Conservation (phyloP, 2,329 filamentous ascomycete species). For the Fusarium nodosum region DNA sequence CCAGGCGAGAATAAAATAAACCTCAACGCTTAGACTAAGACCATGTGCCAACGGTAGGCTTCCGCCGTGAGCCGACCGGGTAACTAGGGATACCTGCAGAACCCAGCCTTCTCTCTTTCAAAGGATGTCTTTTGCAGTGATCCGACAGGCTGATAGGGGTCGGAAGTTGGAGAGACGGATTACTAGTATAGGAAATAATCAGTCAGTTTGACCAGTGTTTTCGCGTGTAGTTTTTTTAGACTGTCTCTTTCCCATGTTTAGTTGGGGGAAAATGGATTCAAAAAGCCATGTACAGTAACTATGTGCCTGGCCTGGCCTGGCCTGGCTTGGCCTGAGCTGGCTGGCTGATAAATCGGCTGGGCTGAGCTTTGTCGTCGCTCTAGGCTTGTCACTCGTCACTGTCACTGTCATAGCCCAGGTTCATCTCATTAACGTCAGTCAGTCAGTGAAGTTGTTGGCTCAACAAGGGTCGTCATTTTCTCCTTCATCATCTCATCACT, state of each 20-base stretch:
- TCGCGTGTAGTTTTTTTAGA: slow-evolving; percentile 23
- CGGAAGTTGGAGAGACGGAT: slow-evolving; percentile 13
- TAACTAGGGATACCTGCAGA: slow-evolving; percentile 25
- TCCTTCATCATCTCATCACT: slow-evolving; percentile 40
- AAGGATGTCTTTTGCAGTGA: slow-evolving; percentile 24
- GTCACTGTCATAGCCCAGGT: slow-evolving; percentile 38
- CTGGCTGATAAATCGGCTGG: slow-evolving; percentile 51
- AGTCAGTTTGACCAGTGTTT: slow-evolving; percentile 24
- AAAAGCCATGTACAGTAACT: background rate
- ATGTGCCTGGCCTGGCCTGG: background rate
- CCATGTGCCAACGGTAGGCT: slow-evolving; percentile 31
- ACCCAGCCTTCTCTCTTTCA: slow-evolving; percentile 40
- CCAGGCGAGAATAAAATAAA: slow-evolving; percentile 9
- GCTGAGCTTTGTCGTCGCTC: slow-evolving; percentile 16
- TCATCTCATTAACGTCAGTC: slow-evolving; percentile 26
- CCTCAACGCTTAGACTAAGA: slow-evolving; percentile 18
- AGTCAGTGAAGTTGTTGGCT: slow-evolving; percentile 27
- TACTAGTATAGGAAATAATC: slow-evolving; percentile 38
- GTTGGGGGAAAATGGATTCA: slow-evolving; percentile 6
- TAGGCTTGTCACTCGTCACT: slow-evolving; percentile 42
- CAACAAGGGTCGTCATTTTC: slow-evolving; percentile 38
- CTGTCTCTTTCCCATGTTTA: slow-evolving; percentile 1
- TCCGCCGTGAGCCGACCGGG: slow-evolving; percentile 22
- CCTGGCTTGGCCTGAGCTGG: background rate
- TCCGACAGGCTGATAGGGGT: slow-evolving; percentile 30